phyloP scores from a whole-genome alignment of 331 rosid genomes.

The Stylosanthes scabra region DNA sequence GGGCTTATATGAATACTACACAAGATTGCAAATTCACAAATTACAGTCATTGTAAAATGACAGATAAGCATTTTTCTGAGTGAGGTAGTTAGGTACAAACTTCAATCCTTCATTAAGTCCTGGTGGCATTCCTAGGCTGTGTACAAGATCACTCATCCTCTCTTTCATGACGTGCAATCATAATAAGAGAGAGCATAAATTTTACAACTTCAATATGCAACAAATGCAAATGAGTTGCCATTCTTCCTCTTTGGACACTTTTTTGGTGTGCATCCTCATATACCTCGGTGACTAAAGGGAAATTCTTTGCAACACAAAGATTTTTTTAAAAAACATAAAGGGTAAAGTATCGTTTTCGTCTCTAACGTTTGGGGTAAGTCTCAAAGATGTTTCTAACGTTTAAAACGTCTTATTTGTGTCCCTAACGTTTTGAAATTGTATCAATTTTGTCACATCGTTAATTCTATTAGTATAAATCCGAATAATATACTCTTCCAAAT shows the following conservation, averaged over 20 bases:
- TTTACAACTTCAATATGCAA: slow-evolving; percentile 19
- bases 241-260: slow-evolving; percentile 50
- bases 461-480: no score
- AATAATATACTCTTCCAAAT: no score
- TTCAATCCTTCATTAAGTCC: slow-evolving; percentile 64
- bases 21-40: slow-evolving; percentile 26
- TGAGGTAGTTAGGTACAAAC: slow-evolving; percentile 51
- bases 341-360: no score
- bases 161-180: slow-evolving; percentile 83
- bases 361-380: no score
- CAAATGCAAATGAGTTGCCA: slow-evolving; percentile 23
- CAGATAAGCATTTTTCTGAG: slow-evolving; percentile 17
- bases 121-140: slow-evolving; percentile 82
- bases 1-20: slow-evolving; percentile 18
- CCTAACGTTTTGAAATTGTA: no score
- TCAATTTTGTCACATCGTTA: no score
- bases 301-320: slow-evolving; percentile 64
- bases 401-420: no score
- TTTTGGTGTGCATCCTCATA: slow-evolving; percentile 90
- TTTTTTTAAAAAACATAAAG: no score
- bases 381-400: no score
- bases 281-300: slow-evolving; percentile 87
- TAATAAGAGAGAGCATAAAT: slow-evolving; percentile 26
- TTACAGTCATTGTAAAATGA: slow-evolving; percentile 20
- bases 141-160: slow-evolving; percentile 86